Conservation (phyloP, 345 rosid genomes). For the Gossypium thurberi region DNA sequence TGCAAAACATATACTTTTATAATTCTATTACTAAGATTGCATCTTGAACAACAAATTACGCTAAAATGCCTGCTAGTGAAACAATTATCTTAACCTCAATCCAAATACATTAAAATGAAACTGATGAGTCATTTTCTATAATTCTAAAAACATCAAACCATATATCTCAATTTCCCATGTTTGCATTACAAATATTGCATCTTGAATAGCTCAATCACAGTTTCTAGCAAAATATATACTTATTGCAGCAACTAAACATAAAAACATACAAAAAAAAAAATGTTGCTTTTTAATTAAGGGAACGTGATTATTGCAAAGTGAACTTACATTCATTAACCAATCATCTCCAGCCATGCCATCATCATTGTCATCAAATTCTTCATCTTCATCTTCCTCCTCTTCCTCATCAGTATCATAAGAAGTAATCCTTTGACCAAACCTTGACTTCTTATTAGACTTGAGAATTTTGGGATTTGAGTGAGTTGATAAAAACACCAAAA, state of each 20-base stretch:
- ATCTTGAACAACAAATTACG: conserved; percentile 5
- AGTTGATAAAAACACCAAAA: conserved; percentile 45
- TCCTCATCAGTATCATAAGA: conserved; percentile 45
- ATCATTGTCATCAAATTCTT: conserved; percentile 24
- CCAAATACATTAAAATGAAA: not conserved
- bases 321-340: conserved; percentile 59
- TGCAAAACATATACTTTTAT: not conserved
- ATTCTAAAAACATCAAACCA: not conserved
- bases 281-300: not conserved
- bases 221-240: not conserved
- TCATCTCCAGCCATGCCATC: conserved; percentile 27
- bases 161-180: not conserved
- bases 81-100: not conserved
- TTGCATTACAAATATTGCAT: not conserved
- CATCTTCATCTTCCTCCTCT: conserved; percentile 15
- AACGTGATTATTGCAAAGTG: not conserved
- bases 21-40: not conserved
- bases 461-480: conserved; percentile 79
- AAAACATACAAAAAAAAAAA: not conserved
- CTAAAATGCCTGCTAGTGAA: not conserved
- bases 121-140: too few relatives aligned
- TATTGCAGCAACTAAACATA: not conserved
- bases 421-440: conserved; percentile 41
- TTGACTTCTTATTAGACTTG: conserved; percentile 63
- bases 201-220: not conserved